Evolutionary conservation across 768 basidiomycete species (phyloP).

Genomic region (Tricholoma bakamatsutake): DNA sequence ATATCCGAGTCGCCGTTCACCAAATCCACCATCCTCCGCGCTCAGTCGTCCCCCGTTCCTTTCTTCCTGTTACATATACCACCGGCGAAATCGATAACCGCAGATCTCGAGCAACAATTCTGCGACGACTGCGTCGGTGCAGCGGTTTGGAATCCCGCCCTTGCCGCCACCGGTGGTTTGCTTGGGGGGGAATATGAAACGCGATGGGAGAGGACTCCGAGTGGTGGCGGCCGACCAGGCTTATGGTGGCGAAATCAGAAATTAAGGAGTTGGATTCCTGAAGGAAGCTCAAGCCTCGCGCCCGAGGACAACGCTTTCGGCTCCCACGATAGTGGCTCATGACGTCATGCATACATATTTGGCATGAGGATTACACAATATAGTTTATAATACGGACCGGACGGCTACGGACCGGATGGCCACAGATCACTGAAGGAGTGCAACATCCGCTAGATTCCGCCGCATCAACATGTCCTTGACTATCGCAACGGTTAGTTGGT

Average conservation of each 20-base stretch:
- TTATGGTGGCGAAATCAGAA: constrained; percentile 38
- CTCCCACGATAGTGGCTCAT: background rate
- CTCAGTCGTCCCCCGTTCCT: constrained; percentile 70
- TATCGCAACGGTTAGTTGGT: constrained; percentile 13
- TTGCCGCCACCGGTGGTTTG: constrained; percentile 48
- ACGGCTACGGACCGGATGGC: background rate
- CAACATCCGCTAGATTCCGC: constrained; percentile 33
- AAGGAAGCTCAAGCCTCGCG: background rate
- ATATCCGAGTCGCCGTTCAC: constrained; percentile 82
- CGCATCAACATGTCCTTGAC: constrained; percentile 45
- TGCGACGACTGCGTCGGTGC: constrained; percentile 33
- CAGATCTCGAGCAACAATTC: constrained; percentile 6
- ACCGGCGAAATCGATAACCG: constrained; percentile 14
- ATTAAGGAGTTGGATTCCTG: constrained; percentile 32
- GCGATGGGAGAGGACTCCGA: constrained; percentile 52
- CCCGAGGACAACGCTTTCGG: background rate
- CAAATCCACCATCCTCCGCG: constrained; percentile 58
- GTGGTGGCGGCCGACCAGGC: constrained; percentile 32
- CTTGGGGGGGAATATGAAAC: constrained; percentile 57
- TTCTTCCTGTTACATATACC: constrained; percentile 79
- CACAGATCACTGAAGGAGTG: constrained; percentile 25
- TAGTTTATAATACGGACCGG: background rate
- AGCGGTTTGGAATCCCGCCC: constrained; percentile 65
- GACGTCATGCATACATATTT: background rate
- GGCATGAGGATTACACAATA: background rate